Evolutionary conservation across 1,284 basidiomycete genomes (phyloP).

Genomic region (Rhodotorula sp.): DNA sequence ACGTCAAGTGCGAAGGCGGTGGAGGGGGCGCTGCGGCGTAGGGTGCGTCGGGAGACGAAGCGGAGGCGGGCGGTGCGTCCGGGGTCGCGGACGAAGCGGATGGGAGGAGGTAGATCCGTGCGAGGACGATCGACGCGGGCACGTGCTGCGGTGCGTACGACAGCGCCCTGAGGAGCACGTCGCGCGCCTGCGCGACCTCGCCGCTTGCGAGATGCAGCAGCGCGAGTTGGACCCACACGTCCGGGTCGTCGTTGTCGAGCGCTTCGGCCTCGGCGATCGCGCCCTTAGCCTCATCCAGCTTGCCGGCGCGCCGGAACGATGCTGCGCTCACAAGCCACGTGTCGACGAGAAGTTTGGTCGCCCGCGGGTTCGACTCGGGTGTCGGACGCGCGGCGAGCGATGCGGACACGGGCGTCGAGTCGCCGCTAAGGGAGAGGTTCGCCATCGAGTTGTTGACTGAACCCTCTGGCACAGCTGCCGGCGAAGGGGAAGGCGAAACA

Average conservation of each 20-base stretch:
- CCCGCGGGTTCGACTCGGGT: constrained; percentile 53
- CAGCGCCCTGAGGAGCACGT: constrained; percentile 33
- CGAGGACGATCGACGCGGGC: constrained; percentile 71
- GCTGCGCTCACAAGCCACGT: constrained; percentile 94
- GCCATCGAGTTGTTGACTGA: constrained; percentile 43
- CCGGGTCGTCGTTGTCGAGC: constrained; percentile 51
- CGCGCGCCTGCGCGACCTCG: not conserved
- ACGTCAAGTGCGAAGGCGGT: constrained; percentile 1
- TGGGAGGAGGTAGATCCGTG: constrained; percentile 66
- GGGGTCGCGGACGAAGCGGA: constrained; percentile 19
- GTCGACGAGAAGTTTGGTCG: constrained; percentile 74
- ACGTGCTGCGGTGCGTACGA: constrained; percentile 63
- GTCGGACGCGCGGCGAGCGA: not conserved
- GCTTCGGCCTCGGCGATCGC: constrained; percentile 95
- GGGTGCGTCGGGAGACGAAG: not conserved
- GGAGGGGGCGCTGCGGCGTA: not conserved
- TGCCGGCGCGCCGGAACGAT: constrained; percentile 83
- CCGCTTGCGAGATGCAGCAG: constrained; percentile 5
- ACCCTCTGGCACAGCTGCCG: not conserved
- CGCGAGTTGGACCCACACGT: constrained; percentile 52
- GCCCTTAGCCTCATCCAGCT: constrained; percentile 82
- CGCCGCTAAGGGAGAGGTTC: constrained; percentile 31
- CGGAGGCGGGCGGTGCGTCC: constrained; percentile 42
- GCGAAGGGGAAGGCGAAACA: not conserved
- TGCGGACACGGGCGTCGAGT: not conserved